These are phyloP conservation scores for Blastobotrys capitulatus DNA, from an alignment of 1,139 yeast species.

Conservation along the genomic window DNA sequence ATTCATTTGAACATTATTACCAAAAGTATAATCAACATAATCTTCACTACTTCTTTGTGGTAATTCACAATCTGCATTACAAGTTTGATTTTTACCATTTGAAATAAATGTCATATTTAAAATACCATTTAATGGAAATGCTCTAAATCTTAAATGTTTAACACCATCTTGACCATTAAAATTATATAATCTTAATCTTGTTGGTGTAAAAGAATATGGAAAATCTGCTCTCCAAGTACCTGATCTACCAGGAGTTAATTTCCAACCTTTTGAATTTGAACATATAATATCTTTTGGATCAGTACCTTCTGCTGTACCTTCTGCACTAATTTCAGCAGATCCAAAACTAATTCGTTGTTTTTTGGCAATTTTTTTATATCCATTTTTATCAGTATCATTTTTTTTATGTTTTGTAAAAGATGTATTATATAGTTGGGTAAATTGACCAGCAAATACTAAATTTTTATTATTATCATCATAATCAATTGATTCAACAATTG, in stretches of 20 bases:
- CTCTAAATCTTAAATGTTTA: conserved; percentile 61
- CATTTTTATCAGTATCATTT: conserved; percentile 15
- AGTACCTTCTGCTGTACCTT: conserved; percentile 40
- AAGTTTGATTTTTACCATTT: conserved; percentile 46
- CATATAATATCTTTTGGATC: conserved; percentile 51
- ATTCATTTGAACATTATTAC: conserved; percentile 58
- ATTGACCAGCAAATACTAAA: conserved; percentile 76
- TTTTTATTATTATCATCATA: conserved; percentile 43
- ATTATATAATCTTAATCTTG: conserved; percentile 68
- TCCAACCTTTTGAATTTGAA: conserved; percentile 47
- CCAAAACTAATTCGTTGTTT: conserved; percentile 65
- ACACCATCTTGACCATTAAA: conserved; percentile 47
- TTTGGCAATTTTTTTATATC: conserved; percentile 38
- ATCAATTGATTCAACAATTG: conserved; percentile 61
- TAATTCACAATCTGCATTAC: conserved; percentile 89
- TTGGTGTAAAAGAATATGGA: conserved; percentile 57
- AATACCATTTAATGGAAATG: conserved; percentile 80
- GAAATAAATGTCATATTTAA: conserved; percentile 87
- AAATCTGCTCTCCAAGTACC: conserved; percentile 67
- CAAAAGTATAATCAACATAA: conserved; percentile 79
- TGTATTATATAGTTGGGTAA: conserved; percentile 55
- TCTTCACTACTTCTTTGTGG: conserved; percentile 40
- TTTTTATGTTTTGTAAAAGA: conserved; percentile 17
- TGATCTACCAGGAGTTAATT: conserved; percentile 43
- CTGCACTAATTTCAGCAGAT: conserved; percentile 54